Evolutionary conservation across 345 rosid genomes (phyloP).

Genomic region (Eucalyptus tenuipes): DNA sequence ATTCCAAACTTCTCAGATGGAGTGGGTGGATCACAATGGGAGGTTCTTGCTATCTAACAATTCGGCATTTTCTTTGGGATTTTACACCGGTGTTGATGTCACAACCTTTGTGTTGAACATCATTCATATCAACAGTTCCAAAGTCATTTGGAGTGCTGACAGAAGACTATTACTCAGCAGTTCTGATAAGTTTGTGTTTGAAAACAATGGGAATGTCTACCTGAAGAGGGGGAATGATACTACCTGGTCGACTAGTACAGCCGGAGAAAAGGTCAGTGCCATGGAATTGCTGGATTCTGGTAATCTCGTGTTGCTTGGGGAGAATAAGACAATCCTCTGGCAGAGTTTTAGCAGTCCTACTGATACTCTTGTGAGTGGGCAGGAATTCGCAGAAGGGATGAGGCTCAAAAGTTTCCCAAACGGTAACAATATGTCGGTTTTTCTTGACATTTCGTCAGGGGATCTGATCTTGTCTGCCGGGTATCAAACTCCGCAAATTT

Average conservation of each 20-base stretch:
- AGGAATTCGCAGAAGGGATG: constrained; percentile 22
- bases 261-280: constrained; percentile 10
- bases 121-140: constrained; percentile 9
- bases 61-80: constrained; percentile 26
- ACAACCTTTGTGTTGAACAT: constrained; percentile 13
- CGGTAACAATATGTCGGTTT: background rate
- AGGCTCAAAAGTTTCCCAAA: constrained; percentile 17
- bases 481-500: constrained; percentile 19
- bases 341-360: constrained; percentile 37
- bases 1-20: constrained; percentile 25
- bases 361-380: constrained; percentile 24
- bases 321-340: constrained; percentile 15
- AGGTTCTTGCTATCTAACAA: constrained; percentile 24
- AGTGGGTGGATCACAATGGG: constrained; percentile 23
- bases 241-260: constrained; percentile 25
- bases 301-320: constrained; percentile 31
- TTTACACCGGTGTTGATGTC: constrained; percentile 21
- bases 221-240: constrained; percentile 9
- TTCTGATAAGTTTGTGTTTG: constrained; percentile 35
- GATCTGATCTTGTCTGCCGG: constrained; percentile 24
- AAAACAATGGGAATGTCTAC: constrained; percentile 19
- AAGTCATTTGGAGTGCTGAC: constrained; percentile 40
- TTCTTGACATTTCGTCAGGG: constrained; percentile 16
- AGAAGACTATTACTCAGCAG: constrained; percentile 1
- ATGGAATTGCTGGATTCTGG: constrained; percentile 38